Evolutionary conservation across 305 asterid genomes (phyloP).

Genomic region (Fraxinus ornus): DNA sequence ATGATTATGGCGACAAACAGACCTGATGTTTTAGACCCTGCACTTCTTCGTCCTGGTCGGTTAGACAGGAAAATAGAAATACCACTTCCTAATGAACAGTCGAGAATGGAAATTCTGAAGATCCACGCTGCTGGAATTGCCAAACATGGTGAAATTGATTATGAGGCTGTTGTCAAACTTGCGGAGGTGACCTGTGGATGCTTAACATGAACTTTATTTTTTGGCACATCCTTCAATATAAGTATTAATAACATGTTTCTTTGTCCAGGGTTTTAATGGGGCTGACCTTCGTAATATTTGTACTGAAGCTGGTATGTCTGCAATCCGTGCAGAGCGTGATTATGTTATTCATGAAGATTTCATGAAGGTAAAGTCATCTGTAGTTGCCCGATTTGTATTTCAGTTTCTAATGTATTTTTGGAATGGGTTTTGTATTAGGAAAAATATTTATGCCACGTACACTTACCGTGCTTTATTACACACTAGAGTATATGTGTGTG

Average conservation of each 20-base stretch:
- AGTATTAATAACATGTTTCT: neutral
- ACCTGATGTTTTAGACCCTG: conserved; percentile 92
- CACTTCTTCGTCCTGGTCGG: conserved; percentile 96
- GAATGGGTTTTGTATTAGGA: neutral
- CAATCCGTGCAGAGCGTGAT: conserved; percentile 89
- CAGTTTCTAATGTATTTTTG: neutral
- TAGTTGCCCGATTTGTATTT: neutral
- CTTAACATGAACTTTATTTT: neutral
- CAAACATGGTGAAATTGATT: conserved; percentile 95
- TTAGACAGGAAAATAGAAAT: conserved; percentile 87
- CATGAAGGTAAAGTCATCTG: conserved; percentile 62
- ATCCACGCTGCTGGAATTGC: conserved; percentile 96
- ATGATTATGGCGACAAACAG: conserved; percentile 93
- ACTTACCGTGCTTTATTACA: neutral
- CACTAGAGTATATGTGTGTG: neutral
- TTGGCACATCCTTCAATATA: neutral
- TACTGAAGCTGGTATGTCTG: conserved; percentile 90
- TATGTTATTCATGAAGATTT: conserved; percentile 97
- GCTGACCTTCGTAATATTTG: conserved; percentile 84
- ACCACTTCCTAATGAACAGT: conserved; percentile 90
- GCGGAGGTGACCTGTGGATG: conserved; percentile 66
- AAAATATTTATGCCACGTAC: neutral
- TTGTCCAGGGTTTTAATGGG: conserved; percentile 73
- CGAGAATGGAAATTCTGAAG: conserved; percentile 88
- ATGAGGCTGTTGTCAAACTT: conserved; percentile 91